A percentile compares a stretch with the other conserved stretches of the same genome.
phyloP scores from a whole-genome alignment of 306 rosid species.

The Bauhinia variegata region DNA sequence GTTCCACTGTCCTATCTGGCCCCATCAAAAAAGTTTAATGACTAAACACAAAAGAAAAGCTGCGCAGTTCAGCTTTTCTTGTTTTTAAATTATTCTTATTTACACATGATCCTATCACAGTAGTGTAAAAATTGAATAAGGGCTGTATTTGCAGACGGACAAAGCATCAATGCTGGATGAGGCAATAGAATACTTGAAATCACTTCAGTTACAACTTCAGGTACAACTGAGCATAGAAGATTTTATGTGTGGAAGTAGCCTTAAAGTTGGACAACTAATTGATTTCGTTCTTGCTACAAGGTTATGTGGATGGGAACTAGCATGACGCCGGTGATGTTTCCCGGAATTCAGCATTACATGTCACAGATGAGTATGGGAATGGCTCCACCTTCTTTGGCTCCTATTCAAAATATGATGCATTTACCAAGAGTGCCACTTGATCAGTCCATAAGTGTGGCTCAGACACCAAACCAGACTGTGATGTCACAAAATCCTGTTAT shows the following conservation, averaged over 20 bases:
- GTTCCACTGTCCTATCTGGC: neutral
- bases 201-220: slow-evolving; percentile 91
- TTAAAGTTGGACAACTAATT: slow-evolving; percentile 16
- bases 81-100: slow-evolving; percentile 11
- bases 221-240: slow-evolving; percentile 39
- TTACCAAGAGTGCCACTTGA: slow-evolving; percentile 52
- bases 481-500: slow-evolving; percentile 60
- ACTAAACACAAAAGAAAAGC: neutral
- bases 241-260: slow-evolving; percentile 15
- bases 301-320: slow-evolving; percentile 92
- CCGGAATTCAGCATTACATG: slow-evolving; percentile 68
- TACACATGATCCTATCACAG: slow-evolving; percentile 20
- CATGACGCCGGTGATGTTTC: slow-evolving; percentile 80
- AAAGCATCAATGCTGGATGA: slow-evolving; percentile 91
- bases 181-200: slow-evolving; percentile 85
- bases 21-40: neutral
- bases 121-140: slow-evolving; percentile 14
- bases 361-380: slow-evolving; percentile 66
- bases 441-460: slow-evolving; percentile 54
- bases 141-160: slow-evolving; percentile 65
- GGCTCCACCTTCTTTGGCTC: slow-evolving; percentile 60
- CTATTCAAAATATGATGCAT: slow-evolving; percentile 57
- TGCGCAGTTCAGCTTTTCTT: neutral
- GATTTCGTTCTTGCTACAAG: slow-evolving; percentile 42
- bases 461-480: slow-evolving; percentile 53